Base-by-base conservation (phyloP, 2,329 filamentous ascomycete genomes). In the Aspergillus ochraceus region DNA sequence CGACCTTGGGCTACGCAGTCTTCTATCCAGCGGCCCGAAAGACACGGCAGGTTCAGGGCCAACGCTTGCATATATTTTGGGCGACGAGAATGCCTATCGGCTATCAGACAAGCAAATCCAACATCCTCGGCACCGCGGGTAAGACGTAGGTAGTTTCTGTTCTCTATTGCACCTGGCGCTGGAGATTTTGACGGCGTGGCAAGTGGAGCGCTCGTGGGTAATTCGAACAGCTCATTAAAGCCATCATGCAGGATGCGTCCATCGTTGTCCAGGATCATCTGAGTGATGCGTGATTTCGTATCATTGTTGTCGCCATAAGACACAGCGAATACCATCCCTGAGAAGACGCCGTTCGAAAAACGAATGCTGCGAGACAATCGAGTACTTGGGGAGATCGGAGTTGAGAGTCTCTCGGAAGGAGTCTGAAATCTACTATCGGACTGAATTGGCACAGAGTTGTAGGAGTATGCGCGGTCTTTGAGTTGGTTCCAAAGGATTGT, bases 31-130 rank as follows among this genome's bases (percentile, higher is more conserved):
- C 88, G 88, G 6, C 87, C 84, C 6, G 91, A 89, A 1, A 99
- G 81, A 69, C 93, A 97, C 0, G 95, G 95, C 0, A 99, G 77
- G 0, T 91, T 92, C 0, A 99, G 84, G 0, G 95, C 93, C 2
- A 99, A 84, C 0, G 95, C 95, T 77, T 98, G 93, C 83, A 98
- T 90, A 74, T 95, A 97, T 73, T 98, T 99, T 53, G 88, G 86
- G 63, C 92, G 92, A 51, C 94, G 87, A 6, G 90, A 95, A 73
- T 97, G 90, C 4, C 86, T 85, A 70, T 98, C 91, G 0, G 93
- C 89, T 60, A 99, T 90, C 14, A 98, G 79, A 4, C 92, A 93
- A 0, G 90, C 87, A 70, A 99, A 98, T 0, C 91, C 89, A 1
- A 88, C 79, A 2, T 83, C 77, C 39, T 78, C 70, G 22, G 84